Evolutionary conservation across 805 yeast species (phyloP), one percentile per base, ranked within the genome.

Genomic region (Kurtzmaniella cleridarum): DNA sequence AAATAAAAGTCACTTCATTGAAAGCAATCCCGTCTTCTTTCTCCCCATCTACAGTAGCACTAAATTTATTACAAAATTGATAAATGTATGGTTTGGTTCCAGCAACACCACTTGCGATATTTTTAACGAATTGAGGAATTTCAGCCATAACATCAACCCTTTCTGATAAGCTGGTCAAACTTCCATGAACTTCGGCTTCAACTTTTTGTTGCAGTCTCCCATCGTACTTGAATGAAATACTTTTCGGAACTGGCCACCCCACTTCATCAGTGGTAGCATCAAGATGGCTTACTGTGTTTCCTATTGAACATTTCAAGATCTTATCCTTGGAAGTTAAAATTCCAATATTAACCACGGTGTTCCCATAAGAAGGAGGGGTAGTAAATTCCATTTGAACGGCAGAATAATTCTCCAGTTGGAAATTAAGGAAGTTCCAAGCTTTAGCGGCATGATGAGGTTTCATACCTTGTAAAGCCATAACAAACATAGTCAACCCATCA

Each of bases 381-480:
- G 90, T 84, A 69, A 87, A 93, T 63, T 93, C 97, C 96, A 93
- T 93, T 48, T 85, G 75, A 13, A 89, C 80, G 9, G 86, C 95
- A 27, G 91, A 71, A 50, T 75, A 71, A 30, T 79, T 67, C 37
- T 79, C 74, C 14, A 93, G 83, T 58, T 87, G 96, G 74, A 85
- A 91, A 64, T 87, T 84, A 45, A 86, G 64, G 59, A 93, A 93
- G 65, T 91, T 93, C 98, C 98, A 93, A 16, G 88, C 66, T 44
- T 95, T 87, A 41, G 98, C 98, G 27, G 97, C 96, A 64, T 93
- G 98, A 63, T 93, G 97, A 7, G 98, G 98, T 64, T 93, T 93
- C 98, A 93, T 90, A 45, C 98, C 98, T 69, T 93, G 98, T 50
- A 88, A 68, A 5, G 98, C 98, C 91, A 86, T 82, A 39, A 91